Conservation (phyloP, 2,329 filamentous ascomycete species). For the Helotiales sp. region DNA sequence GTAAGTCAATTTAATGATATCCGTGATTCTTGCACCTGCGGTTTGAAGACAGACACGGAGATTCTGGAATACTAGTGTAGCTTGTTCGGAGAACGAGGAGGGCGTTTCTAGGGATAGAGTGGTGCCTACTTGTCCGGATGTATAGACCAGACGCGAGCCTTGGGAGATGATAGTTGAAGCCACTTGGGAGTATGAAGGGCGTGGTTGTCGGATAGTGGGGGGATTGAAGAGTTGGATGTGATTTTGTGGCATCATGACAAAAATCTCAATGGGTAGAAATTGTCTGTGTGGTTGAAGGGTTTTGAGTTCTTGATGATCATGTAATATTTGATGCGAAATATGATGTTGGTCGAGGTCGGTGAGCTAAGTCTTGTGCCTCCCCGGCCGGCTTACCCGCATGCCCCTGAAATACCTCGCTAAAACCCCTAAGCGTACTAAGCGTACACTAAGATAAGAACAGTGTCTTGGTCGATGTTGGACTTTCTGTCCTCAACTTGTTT, state of each 20-base stretch:
- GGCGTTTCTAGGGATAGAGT: neutral
- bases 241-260: neutral
- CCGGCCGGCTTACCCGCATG: neutral
- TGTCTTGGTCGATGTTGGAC: too few relatives aligned
- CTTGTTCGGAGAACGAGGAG: neutral
- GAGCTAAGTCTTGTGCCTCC: too few relatives aligned
- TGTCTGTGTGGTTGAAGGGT: neutral
- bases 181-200: constrained; percentile 7
- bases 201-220: neutral
- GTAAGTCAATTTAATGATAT: constrained; percentile 6
- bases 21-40: neutral
- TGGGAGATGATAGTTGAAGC: neutral
- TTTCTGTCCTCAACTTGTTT: too few relatives aligned
- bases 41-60: neutral
- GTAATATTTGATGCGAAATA: too few relatives aligned
- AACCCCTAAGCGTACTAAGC: neutral
- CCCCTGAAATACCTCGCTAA: neutral
- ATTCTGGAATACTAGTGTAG: constrained; percentile 5
- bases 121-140: constrained; percentile 6
- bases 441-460: constrained; percentile 1
- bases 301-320: too few relatives aligned
- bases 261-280: too few relatives aligned
- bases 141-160: neutral
- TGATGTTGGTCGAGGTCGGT: too few relatives aligned
- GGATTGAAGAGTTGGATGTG: constrained; percentile 1